These are phyloP conservation scores for Linnemannia exigua DNA, from an alignment of 192 early-diverging fungal species.

Conservation along the genomic window DNA sequence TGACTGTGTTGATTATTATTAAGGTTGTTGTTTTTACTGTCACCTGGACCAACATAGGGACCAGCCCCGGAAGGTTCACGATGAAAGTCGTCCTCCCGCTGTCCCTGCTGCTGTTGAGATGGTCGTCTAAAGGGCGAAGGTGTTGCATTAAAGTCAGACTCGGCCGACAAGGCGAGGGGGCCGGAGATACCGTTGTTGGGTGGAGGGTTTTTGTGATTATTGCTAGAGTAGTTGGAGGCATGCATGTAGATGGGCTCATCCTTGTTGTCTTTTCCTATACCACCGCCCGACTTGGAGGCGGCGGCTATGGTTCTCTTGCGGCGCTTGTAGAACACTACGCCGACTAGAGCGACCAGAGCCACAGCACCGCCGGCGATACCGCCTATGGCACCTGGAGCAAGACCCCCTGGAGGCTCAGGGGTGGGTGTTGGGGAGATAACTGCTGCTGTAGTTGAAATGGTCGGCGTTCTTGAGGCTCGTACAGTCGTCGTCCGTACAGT, in stretches of 20 bases:
- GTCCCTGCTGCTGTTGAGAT: constrained; percentile 1
- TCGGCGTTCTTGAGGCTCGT: not conserved
- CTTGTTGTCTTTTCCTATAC: not conserved
- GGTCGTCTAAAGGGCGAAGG: constrained; percentile 5
- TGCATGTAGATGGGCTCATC: constrained; percentile 47
- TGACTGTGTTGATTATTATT: not conserved
- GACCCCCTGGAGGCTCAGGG: constrained; percentile 7
- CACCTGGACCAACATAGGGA: not conserved
- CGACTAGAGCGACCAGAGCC: constrained; percentile 28
- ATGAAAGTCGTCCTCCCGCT: not conserved
- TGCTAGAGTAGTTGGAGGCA: constrained; percentile 26
- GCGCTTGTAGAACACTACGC: constrained; percentile 43
- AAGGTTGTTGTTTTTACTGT: constrained; percentile 8
- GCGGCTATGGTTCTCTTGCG: constrained; percentile 14
- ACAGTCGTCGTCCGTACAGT: not conserved
- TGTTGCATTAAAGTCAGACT: not conserved
- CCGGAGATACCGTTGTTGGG: constrained; percentile 28
- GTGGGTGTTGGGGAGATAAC: constrained; percentile 4
- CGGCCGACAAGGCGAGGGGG: constrained; percentile 33
- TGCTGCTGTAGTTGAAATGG: not conserved
- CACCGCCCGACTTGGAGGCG: not conserved
- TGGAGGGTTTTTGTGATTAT: constrained; percentile 19
- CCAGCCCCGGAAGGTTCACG: not conserved
- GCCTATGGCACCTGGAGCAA: constrained; percentile 39
- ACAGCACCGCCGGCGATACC: constrained; percentile 42